Base-by-base conservation (phyloP, 148 eudicot genomes). In the Camellia japonica region DNA sequence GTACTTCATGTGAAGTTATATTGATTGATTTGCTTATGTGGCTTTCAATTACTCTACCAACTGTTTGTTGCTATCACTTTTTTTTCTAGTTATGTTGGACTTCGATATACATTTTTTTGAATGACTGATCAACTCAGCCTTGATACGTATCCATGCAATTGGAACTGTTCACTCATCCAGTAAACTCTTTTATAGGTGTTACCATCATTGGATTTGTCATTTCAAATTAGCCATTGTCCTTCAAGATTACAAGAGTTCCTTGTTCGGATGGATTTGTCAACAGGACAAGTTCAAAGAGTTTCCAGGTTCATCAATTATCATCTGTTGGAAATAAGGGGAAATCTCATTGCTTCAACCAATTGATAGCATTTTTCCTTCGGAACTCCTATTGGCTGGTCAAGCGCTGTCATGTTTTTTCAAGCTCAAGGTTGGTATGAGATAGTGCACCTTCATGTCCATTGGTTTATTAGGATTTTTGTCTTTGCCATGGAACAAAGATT, bases 121-220 rank as follows among this genome's bases (percentile, higher is more conserved):
- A 47, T 23, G 20, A 63, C 67, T 6, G 14, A 44, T 54, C 42
- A 44, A 30, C 47, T 79, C 75, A 75, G 47, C 73, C 77, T 15
- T 47, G 14, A 67, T 54, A 42, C 2, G 12, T 62, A 5, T 64
- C 46, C 38, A 6, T 13, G 20, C 41, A 59, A 69, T 54, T 44
- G 49, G 52, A 78, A 15, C 51, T 58, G 11, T 56, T 72, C 66
- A 30, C 54, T 84, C 43, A 81, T 68, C 41, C 16, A 54, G 15
- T 47, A 9, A 14, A 14, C 55, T 78, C 4, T 81, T 63, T 65
- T 73, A 56, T 78, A 96, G 99, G 98, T 96, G 16, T 82, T 92
- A 49, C 98, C 99, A 19, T 92, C 98, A 51, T 78, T 96, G 82
- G 99, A 91, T 76, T 90, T 94, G 74, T 91, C 97, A 65, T 96